A percentile compares a stretch with the other conserved stretches of the same genome.
Conservation (phyloP, 1,139 yeast genomes). For the Debaryomycetaceae sp. region DNA sequence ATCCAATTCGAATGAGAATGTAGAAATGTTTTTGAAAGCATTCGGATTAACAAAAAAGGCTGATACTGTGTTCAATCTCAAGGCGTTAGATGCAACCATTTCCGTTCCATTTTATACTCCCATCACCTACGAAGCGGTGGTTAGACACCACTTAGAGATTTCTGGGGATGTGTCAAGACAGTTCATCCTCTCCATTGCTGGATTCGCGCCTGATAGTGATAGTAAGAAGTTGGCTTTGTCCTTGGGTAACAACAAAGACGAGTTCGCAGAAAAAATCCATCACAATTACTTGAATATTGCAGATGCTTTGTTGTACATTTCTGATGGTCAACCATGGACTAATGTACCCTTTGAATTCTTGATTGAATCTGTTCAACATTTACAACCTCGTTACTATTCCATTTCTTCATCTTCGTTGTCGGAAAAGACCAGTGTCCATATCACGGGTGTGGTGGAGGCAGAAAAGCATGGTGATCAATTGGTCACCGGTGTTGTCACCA, state of each 20-base stretch:
- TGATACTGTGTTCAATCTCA: conserved; percentile 59
- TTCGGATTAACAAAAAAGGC: conserved; percentile 57
- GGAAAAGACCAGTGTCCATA: conserved; percentile 70
- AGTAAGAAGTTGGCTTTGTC: conserved; percentile 49
- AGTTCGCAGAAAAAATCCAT: conserved; percentile 65
- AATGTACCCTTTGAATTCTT: conserved; percentile 81
- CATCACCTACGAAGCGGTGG: conserved; percentile 81
- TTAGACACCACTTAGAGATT: conserved; percentile 86
- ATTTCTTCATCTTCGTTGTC: conserved; percentile 86
- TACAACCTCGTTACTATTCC: conserved; percentile 95
- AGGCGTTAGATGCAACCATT: conserved; percentile 71
- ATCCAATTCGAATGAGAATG: conserved; percentile 76
- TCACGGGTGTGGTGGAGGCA: conserved; percentile 92
- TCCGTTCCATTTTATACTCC: conserved; percentile 82
- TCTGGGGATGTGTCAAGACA: conserved; percentile 94
- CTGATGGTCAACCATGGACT: conserved; percentile 65
- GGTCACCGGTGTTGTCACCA: conserved; percentile 87
- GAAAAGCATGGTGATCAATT: conserved; percentile 43
- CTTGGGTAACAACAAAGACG: conserved; percentile 65
- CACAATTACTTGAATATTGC: conserved; percentile 66
- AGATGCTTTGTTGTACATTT: conserved; percentile 63
- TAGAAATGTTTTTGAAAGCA: conserved; percentile 58
- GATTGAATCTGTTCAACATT: conserved; percentile 73
- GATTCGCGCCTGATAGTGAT: conserved; percentile 72
- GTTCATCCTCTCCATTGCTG: conserved; percentile 68